Percentiles rank a stretch among this genome's conserved stretches.
These are phyloP conservation scores for Limnanthes douglasii DNA, from an alignment of 345 rosid species.

Conservation along the genomic window DNA sequence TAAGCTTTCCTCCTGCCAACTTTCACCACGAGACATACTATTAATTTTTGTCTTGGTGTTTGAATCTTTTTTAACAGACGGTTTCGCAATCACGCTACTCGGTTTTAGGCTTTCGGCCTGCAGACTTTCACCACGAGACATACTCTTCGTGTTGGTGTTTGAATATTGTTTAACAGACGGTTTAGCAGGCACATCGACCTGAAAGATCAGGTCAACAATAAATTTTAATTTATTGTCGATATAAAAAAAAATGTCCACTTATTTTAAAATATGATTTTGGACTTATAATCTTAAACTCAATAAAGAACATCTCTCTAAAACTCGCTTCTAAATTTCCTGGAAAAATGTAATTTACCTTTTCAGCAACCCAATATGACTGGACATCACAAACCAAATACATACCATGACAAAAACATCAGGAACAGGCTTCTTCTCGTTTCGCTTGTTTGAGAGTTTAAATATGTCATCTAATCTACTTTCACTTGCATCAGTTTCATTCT, in stretches of 20 bases:
- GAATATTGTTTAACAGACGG: constrained; percentile 8
- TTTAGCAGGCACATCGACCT: constrained; percentile 15
- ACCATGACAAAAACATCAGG: constrained; percentile 17
- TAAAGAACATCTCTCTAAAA: too few species aligned
- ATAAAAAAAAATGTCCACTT: too few species aligned
- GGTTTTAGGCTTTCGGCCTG: too few species aligned
- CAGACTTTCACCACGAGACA: too few species aligned
- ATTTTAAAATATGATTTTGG: too few species aligned
- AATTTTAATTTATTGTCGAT: neutral
- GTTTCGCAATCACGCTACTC: constrained; percentile 11
- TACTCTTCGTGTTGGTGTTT: too few species aligned
- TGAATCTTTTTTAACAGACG: constrained; percentile 13
- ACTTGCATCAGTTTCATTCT: constrained; percentile 12
- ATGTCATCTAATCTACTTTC: constrained; percentile 12
- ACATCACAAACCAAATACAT: too few species aligned
- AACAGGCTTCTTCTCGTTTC: constrained; percentile 7
- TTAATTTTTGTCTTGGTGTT: constrained; percentile 6
- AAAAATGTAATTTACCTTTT: too few species aligned
- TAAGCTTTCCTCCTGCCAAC: constrained; percentile 23
- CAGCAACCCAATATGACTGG: too few species aligned
- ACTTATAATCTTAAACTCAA: too few species aligned
- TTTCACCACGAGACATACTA: constrained; percentile 10
- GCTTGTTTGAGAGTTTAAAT: constrained; percentile 6
- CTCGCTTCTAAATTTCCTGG: too few species aligned
- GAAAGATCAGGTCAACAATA: neutral